Base-by-base conservation (phyloP, 306 rosid genomes). In the Lithocarpus polystachyus region DNA sequence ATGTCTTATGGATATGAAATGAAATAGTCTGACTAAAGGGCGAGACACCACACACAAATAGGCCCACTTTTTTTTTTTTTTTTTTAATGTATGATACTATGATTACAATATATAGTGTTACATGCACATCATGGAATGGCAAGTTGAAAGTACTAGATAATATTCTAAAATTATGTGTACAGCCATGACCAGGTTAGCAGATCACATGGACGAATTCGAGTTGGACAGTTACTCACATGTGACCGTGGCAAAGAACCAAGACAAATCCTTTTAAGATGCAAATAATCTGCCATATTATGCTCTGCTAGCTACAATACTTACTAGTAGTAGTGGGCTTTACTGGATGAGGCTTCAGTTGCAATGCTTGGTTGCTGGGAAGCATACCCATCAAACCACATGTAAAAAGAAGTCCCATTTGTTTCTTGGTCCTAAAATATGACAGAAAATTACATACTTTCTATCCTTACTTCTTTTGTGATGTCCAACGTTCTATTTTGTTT, bases 181-280 rank as follows among this genome's bases (percentile, higher is more conserved):
- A 76, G 71, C 82, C 77, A 87, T 35, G 78, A 76, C 84, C 84
- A 82, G 87, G 64, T 76, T 76, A 77, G 86, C 77, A 81, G 35
- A 24, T 82, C 96, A 89, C 93, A 91, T 89, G 92, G 26, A 9
- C 82, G 85, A 40, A 48, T 70, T 5, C 4, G 20, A 68, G 82
- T 52, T 51, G 56, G 71, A 53, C 68, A 76, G 77, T 67, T 73
- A 22, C 24, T 84, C 87, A 81, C 90, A 85, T 83, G 92, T 72
- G 82, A 61, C 57, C n/a, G 29, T 84, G 75, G 29, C 77, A 75
- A 82, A 68, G 77, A 68, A 53, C 82, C 73, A 8, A 70, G 73
- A 71, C 83, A 84, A 61, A 75, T 67, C 90, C 8, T 51, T 35
- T 72, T 71, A 31, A 86, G 79, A 75, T 77, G 76, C 71, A 64